Evolutionary conservation across 106 monocot genomes (phyloP).

Genomic region (Amphibolis antarctica): DNA sequence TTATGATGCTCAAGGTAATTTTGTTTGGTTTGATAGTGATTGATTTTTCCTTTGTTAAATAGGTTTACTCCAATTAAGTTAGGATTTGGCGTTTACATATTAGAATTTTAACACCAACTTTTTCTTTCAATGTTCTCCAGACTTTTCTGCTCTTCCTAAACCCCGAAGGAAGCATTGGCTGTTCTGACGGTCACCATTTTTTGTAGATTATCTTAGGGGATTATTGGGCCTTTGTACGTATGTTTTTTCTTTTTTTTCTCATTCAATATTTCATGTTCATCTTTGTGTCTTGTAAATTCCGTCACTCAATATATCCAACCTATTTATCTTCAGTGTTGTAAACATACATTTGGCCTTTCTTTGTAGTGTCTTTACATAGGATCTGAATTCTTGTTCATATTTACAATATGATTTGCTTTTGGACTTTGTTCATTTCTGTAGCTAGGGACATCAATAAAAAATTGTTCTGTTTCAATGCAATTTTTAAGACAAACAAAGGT

Average conservation of each 20-base stretch:
- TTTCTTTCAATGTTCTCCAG: not conserved
- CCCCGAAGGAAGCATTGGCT: conserved; percentile 12
- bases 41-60: not conserved
- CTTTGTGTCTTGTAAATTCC: too few relatives aligned
- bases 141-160: not conserved
- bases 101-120: not conserved
- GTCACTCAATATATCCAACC: too few relatives aligned
- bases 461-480: too few relatives aligned
- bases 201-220: not conserved
- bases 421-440: too few relatives aligned
- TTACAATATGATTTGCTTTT: too few relatives aligned
- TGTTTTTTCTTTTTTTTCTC: not conserved
- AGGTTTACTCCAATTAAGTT: not conserved
- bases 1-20: conserved; percentile 6
- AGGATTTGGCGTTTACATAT: not conserved
- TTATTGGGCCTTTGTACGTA: not conserved
- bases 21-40: too few relatives aligned
- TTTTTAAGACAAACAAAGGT: too few relatives aligned
- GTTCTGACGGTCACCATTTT: not conserved
- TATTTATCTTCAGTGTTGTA: too few relatives aligned
- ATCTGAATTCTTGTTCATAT: too few relatives aligned
- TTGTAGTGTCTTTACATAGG: too few relatives aligned
- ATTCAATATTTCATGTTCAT: conserved; percentile 8
- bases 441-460: too few relatives aligned
- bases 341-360: too few relatives aligned